Percentiles rank a stretch among this genome's conserved stretches.
Evolutionary conservation across 2,329 filamentous ascomycete genomes (phyloP).

Genomic region (Curvularia spicifera): DNA sequence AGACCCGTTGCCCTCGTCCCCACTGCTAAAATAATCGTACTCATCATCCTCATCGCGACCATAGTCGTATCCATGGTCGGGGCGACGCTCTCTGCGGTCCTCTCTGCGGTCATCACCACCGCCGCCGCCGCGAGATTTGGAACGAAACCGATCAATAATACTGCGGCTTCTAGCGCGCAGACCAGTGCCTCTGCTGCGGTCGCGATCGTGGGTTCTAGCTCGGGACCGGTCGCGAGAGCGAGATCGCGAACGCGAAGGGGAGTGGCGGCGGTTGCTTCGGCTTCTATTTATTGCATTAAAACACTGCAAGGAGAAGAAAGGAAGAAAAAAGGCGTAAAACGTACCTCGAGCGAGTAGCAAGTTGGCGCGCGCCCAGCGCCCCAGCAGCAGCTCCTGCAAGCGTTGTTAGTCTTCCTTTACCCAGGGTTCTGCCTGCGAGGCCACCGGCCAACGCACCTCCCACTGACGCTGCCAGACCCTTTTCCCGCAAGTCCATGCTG

Average conservation of each 20-base stretch:
- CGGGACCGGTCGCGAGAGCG: conserved; percentile 25
- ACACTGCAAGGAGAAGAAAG: not conserved
- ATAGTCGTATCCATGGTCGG: conserved; percentile 28
- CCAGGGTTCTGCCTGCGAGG: conserved; percentile 41
- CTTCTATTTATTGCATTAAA: conserved; percentile 19
- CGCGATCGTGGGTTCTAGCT: conserved; percentile 22
- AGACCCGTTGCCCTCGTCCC: conserved; percentile 21
- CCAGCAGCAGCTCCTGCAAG: conserved; percentile 48
- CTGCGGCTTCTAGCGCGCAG: conserved; percentile 38
- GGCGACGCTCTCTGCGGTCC: conserved; percentile 22
- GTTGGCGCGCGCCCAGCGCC: conserved; percentile 40
- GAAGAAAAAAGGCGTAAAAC: not conserved
- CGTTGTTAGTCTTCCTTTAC: conserved; percentile 46
- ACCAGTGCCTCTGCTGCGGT: conserved; percentile 20
- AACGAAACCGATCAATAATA: conserved; percentile 34
- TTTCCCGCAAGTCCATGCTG: conserved; percentile 41
- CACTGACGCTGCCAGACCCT: conserved; percentile 44
- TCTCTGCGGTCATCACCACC: conserved; percentile 11
- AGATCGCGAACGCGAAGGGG: conserved; percentile 19
- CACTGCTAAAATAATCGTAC: conserved; percentile 26
- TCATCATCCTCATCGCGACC: conserved; percentile 16
- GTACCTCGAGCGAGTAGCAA: conserved; percentile 28
- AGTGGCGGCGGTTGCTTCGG: conserved; percentile 25
- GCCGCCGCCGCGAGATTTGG: conserved; percentile 30
- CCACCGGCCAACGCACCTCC: conserved; percentile 51